Base-by-base conservation (phyloP, 768 basidiomycete species). In the Auriscalpium microsporum region DNA sequence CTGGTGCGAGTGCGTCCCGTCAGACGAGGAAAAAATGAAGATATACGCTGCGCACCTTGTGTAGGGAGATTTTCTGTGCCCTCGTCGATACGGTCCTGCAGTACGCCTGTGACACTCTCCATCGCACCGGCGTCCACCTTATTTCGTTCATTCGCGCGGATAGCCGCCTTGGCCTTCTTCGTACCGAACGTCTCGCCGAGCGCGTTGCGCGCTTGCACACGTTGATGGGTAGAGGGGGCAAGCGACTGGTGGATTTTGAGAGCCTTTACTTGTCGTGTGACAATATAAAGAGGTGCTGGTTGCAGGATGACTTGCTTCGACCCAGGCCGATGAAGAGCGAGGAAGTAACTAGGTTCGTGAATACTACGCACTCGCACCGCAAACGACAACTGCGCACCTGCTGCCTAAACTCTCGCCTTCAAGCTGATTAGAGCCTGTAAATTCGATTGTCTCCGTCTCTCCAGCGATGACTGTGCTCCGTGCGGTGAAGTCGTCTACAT, bases 131-230 rank as follows among this genome's bases (percentile, higher is more conserved):
- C 82, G 71, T 96, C 93, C 38, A 99, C 84, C 67, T 84, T 84
- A 71, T 94, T 95, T 60, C 95, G 80, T 70, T 94, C 93, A 52
- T 79, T 80, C 4, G 92, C 87, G 52, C 81, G 81, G 65, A 97
- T 94, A 33, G 82, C 84, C 10, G 82, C 81, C 68, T 91, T 87
- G 46, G 93, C 91, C 67, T 96, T 98, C 72, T 93, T 90, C 23
- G 94, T 95, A 19, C 95, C 95, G 60, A 99, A 99, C 1, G 88
- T 82, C 68, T 93, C 86, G 35, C 95, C 94, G 1, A 99, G 80
- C n/a, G 81, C 76, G 53, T 80, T 88, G 44, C 85, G 78, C 14
- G 85, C 86, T 50, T 84, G 77, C 42, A 78, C 71, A 55, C 79
- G 82, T 56, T 83, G 78, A 48, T 80, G 71, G 9, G 74, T 69